Evolutionary conservation across 2,329 filamentous ascomycete genomes (phyloP), one percentile per base, ranked within the genome.

Genomic region (Botrytis cinerea): DNA sequence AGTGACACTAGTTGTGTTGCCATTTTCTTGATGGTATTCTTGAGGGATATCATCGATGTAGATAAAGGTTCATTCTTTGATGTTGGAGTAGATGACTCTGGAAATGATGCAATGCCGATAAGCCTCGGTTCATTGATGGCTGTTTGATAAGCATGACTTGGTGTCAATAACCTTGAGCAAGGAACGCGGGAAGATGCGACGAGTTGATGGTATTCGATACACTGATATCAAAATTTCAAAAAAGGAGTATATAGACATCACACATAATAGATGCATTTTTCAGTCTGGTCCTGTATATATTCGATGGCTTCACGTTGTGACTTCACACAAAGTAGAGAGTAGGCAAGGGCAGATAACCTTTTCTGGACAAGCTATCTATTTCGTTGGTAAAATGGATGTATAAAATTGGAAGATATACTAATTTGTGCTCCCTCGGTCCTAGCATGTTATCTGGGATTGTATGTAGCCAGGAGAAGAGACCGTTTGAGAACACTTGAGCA

Each of bases 1-100:
- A 98, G 69, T 2, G 73, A 75, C 9, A 79, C 71, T 25, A 81
- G 73, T 73, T 80, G 78, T 4, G 79, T 78, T 25, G 79, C 79
- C 80, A 81, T 81, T 73, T 67, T 77, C 75, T 51, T 57, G n/a
- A 75, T 73, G 10, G 28, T 25, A 14, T 28, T 72, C 45, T 48
- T 68, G n/a, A 57, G 28, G n/a, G 38, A 40, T 68, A 45, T n/a
- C 62, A 72, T 72, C 0, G 32, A 72, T 18, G 14, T 61, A 38
- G 20, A 35, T 35, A 57, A 64, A 72, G 61, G 28, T 67, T n/a
- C 38, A 38, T 40, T 45, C 48, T 40, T 45, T 16, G 7, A 38
- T 64, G 45, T 40, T 28, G 32, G 5, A 43, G 35, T 38, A 32
- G 51, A 57, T 68, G 35, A 12, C 51, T 67, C 59, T 59, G 40